Conservation (phyloP, 176 grass and related monocot genomes). For the Oryza officinalis region DNA sequence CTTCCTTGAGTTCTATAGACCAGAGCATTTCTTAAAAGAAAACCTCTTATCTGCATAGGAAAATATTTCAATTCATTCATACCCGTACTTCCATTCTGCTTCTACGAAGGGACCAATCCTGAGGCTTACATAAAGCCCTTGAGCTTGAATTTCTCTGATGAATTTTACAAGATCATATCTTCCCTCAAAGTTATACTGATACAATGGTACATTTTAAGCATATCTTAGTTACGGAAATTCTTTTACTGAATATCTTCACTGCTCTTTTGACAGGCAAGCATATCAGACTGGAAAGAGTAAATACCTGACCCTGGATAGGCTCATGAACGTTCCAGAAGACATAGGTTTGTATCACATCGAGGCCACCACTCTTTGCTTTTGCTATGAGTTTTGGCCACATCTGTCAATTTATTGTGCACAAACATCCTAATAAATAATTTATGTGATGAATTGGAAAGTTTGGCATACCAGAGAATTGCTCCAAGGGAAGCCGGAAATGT, state of each 20-base stretch:
- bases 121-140: constrained; percentile 84
- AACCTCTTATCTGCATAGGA: not conserved
- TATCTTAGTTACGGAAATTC: not conserved
- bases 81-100: constrained; percentile 97
- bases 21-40: not conserved
- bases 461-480: not conserved
- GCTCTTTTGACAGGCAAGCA: not conserved
- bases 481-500: not conserved
- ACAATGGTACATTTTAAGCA: not conserved
- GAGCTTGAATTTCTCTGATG: constrained; percentile 77
- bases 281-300: not conserved
- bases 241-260: not conserved
- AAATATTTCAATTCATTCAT: constrained; percentile 13
- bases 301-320: constrained; percentile 62
- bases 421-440: not conserved
- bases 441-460: not conserved
- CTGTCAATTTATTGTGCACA: constrained; percentile 28
- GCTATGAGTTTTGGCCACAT: constrained; percentile 85
- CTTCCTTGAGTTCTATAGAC: not conserved
- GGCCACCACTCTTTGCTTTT: constrained; percentile 66
- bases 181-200: constrained; percentile 85
- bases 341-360: constrained; percentile 82
- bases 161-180: constrained; percentile 85
- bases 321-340: constrained; percentile 95
- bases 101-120: constrained; percentile 84